A percentile compares a stretch with the other conserved stretches of the same genome.
Evolutionary conservation across 2,329 filamentous ascomycete species (phyloP).

Genomic region (Sporothrix luriei): DNA sequence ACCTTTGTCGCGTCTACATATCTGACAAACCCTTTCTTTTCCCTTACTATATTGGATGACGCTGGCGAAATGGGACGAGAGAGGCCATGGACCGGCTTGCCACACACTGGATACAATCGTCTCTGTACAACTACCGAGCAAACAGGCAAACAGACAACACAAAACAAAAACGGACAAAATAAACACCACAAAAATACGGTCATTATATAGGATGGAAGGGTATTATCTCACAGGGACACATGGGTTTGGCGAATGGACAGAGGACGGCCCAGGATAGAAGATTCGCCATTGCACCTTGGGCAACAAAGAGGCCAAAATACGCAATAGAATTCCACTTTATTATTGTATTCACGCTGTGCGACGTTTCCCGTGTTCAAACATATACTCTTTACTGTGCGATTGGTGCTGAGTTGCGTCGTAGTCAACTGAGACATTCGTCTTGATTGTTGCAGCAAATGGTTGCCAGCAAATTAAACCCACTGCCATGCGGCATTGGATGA

Average conservation of each 20-base stretch:
- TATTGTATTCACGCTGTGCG: background rate
- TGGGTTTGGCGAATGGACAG: background rate
- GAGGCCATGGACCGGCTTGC: background rate
- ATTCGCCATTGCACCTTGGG: conserved; percentile 18
- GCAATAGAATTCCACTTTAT: conserved; percentile 23
- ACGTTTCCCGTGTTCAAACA: background rate
- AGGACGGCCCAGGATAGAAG: conserved; percentile 12
- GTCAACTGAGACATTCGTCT: background rate
- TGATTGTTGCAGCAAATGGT: background rate
- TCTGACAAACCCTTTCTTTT: background rate
- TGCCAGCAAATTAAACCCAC: background rate
- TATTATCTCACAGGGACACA: background rate
- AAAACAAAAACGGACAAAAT: conserved; percentile 13
- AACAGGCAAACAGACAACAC: background rate
- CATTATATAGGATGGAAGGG: conserved; percentile 1
- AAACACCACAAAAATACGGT: conserved; percentile 4
- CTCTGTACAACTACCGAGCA: conserved; percentile 26
- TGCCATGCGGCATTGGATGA: background rate
- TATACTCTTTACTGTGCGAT: too few relatives aligned
- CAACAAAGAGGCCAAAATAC: background rate
- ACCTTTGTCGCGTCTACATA: background rate
- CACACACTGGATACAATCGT: conserved; percentile 24
- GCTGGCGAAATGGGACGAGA: background rate
- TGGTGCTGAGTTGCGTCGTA: conserved; percentile 5
- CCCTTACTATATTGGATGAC: conserved; percentile 21